Base-by-base conservation (phyloP, 1,284 basidiomycete species). In the Microbotryum violaceum region DNA sequence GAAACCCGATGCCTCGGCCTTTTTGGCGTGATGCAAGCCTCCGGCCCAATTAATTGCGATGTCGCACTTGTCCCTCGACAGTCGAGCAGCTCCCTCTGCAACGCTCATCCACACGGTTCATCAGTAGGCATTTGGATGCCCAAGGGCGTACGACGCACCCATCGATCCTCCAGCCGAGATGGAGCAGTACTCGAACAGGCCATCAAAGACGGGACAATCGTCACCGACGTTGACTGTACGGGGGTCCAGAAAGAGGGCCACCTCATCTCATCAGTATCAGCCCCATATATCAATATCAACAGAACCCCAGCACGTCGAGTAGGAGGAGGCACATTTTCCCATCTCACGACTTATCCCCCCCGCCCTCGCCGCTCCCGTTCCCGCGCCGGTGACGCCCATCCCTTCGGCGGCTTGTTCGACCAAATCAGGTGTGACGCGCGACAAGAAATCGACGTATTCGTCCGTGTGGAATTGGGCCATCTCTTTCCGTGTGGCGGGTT, bases 1-100 rank as follows among this genome's bases (percentile, higher is more conserved):
- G 77, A 98, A 98, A 1, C 94, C 94, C 71, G 89, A 93, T 0
- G 94, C 94, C 78, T 98, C 96, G 50, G 91, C 90, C 79, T 97
- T 98, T 78, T 98, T 98, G 2, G 94, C 92, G 74, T 98, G 94
- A 75, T 98, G 94, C 58, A 98, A 79, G 8, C 94, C 94, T 20
- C 94, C 94, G 2, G 94, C 94, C 94, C 94, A 98, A 74, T 98
- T 98, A 62, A 98, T 85, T 1, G 94, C 94, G 70, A 97, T 97
- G 74, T 98, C 94, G 75, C 93, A 97, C 76, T 97, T 98, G 77
- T 97, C 93, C 57, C 94, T 80, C 69, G 91, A 96, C 27, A 98
- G 78, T 48, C 94, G 82, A 14, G 94, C 93, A 47, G 96, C 94
- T 52, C 94, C 93, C 88, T 99, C 93, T 92, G 71, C 6, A 37